Base-by-base conservation (phyloP, 345 rosid genomes). In the Aquilaria yunnanensis region DNA sequence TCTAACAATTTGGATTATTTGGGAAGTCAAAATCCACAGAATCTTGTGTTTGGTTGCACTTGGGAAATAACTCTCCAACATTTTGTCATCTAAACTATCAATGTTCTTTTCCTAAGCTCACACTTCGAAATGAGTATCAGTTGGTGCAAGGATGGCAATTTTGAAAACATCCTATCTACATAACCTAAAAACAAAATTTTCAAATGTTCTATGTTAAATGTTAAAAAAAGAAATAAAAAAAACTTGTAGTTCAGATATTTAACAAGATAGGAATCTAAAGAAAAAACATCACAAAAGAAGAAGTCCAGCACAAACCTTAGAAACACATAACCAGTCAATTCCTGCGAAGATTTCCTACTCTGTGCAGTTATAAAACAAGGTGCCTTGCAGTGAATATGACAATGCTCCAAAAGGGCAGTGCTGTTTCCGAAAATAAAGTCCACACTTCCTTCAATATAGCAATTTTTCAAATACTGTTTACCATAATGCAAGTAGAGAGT, bases 391-490 rank as follows among this genome's bases (percentile, higher is more conserved):
- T 94, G 85, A 65, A 94, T 87, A 68, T 94, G 99, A 61, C 99
- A 91, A 57, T 94, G 91, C 85, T 95, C 99, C 75, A 95, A 75
- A 23, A 91, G 86, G 11, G 97, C 90, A 0, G 96, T 91, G 68
- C 96, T 95, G 62, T 95, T 95, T 67, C 97, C 99, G 53, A 95
- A 94, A 60, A 91, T 91, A 80, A 91, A 89, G 80, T 91, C 99
- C 53, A 88, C 93, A 2, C 93, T 84, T 67, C 99, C 99, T 59
- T 94, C 99, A 2, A 91, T 70, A 37, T 94, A 94, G 67, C 96
- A 94, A 69, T 85, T 91, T 77, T 83, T 88, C 66, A 95, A 67
- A 67, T 88, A 91, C 46, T 91, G 97, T 73, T 83, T 95, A 60
- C 99, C 99, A 58, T 89, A 55, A 70, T 95, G 99, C 73, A 95